phyloP scores from a whole-genome alignment of 768 basidiomycete genomes.

The Leucocoprinus sp. region DNA sequence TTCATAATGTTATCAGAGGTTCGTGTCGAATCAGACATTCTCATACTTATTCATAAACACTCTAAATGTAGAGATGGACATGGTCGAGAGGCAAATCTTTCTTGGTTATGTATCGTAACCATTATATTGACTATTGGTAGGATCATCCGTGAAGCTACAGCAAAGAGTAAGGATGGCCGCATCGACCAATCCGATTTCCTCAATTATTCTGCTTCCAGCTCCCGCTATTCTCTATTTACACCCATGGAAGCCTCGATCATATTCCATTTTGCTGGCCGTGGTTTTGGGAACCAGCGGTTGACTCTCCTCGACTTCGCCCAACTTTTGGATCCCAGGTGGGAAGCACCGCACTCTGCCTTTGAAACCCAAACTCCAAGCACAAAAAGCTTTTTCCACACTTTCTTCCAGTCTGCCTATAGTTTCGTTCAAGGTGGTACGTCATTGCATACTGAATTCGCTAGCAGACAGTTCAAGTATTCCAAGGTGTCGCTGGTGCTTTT shows the following conservation, averaged over 20 bases:
- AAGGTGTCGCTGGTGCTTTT: constrained; percentile 85
- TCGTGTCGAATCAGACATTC: constrained; percentile 17
- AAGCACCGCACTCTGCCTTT: constrained; percentile 51
- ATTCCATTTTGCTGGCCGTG: constrained; percentile 94
- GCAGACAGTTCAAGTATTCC: constrained; percentile 14
- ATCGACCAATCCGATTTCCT: constrained; percentile 96
- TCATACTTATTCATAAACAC: not conserved
- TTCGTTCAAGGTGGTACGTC: constrained; percentile 75
- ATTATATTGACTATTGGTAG: constrained; percentile 23
- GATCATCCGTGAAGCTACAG: constrained; percentile 84
- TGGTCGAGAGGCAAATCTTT: constrained; percentile 66
- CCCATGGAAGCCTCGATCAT: constrained; percentile 98
- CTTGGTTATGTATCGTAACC: constrained; percentile 8
- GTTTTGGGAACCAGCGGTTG: constrained; percentile 59
- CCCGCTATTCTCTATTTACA: constrained; percentile 91
- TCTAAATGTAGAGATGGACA: constrained; percentile 77
- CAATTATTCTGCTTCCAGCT: constrained; percentile 75
- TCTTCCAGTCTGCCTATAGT: constrained; percentile 73
- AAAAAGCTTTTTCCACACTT: constrained; percentile 34
- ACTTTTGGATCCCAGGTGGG: constrained; percentile 86
- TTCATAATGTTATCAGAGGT: constrained; percentile 94
- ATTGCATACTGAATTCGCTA: not conserved
- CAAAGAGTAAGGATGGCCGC: constrained; percentile 88
- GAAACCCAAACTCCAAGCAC: constrained; percentile 24
- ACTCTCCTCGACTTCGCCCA: constrained; percentile 89